phyloP scores from a whole-genome alignment of 2,329 filamentous ascomycete genomes.

The Botrytis squamosa region DNA sequence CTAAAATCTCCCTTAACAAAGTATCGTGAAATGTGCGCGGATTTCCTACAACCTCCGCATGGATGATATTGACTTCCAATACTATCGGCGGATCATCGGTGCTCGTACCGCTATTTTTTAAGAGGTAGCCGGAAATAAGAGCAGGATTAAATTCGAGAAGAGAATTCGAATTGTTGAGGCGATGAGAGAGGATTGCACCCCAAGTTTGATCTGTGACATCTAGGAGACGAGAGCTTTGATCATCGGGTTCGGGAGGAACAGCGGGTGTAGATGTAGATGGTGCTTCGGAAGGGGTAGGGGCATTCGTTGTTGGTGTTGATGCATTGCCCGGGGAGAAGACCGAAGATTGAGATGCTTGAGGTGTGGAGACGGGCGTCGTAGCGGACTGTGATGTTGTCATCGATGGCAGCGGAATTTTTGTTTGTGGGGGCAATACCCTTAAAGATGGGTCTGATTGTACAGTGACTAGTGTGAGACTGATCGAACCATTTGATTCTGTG shows the following conservation, averaged over 20 bases:
- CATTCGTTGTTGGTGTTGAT: slow-evolving; percentile 37
- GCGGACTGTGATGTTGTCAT: slow-evolving; percentile 43
- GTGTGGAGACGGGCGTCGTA: slow-evolving; percentile 68
- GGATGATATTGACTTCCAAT: slow-evolving; percentile 65
- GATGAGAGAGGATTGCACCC: slow-evolving; percentile 68
- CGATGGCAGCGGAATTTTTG: slow-evolving; percentile 48
- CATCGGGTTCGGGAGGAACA: slow-evolving; percentile 54
- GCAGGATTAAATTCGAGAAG: slow-evolving; percentile 56
- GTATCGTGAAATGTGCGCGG: slow-evolving; percentile 52
- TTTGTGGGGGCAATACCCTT: slow-evolving; percentile 57
- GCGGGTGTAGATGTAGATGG: slow-evolving; percentile 42
- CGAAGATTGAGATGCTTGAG: slow-evolving; percentile 48
- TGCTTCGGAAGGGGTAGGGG: slow-evolving; percentile 42
- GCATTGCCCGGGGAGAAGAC: slow-evolving; percentile 59
- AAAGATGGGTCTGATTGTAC: slow-evolving; percentile 65
- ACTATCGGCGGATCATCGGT: slow-evolving; percentile 58
- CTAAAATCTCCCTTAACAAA: slow-evolving; percentile 68
- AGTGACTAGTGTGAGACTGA: slow-evolving; percentile 59
- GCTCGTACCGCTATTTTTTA: slow-evolving; percentile 59
- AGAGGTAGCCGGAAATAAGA: slow-evolving; percentile 62
- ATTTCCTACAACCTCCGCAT: slow-evolving; percentile 44
- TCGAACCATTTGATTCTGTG: slow-evolving; percentile 49
- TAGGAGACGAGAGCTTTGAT: slow-evolving; percentile 66
- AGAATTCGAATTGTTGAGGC: slow-evolving; percentile 58
- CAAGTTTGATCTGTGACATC: slow-evolving; percentile 75